A percentile compares a stretch with the other conserved stretches of the same genome.
These are phyloP conservation scores for Globisporangium parvum DNA, from an alignment of 352 stramenopile genomes.

Conservation along the genomic window DNA sequence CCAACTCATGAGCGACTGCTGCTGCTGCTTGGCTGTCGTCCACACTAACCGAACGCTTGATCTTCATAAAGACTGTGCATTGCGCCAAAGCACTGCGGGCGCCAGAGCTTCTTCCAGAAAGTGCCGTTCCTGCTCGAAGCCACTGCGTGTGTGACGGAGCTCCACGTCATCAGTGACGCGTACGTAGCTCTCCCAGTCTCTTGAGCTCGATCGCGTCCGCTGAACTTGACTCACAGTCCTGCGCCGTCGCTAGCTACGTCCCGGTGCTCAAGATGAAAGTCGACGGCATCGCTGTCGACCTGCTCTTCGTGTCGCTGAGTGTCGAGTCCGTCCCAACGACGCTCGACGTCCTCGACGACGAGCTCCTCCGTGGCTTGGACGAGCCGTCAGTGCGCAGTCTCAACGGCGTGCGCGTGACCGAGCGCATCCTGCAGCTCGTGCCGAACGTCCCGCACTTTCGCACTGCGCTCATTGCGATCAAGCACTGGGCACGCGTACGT, in stretches of 20 bases:
- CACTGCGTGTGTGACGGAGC: conserved; percentile 50
- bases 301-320: conserved; percentile 89
- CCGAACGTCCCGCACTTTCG: conserved; percentile 82
- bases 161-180: conserved; percentile 86
- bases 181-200: conserved; percentile 29
- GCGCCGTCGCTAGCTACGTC: conserved; percentile 43
- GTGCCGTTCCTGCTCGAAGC: conserved; percentile 73
- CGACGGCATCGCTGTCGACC: conserved; percentile 87
- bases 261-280: conserved; percentile 94
- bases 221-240: not conserved
- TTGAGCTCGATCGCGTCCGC: not conserved
- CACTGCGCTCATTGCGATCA: conserved; percentile 88
- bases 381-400: conserved; percentile 89
- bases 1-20: not conserved
- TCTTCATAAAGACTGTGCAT: conserved; percentile 57
- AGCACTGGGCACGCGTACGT: conserved; percentile 84
- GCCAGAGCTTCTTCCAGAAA: conserved; percentile 85
- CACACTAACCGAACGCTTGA: not conserved
- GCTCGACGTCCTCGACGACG: conserved; percentile 80
- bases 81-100: conserved; percentile 73
- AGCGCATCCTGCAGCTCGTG: conserved; percentile 92
- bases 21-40: not conserved
- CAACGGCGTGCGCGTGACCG: conserved; percentile 94
- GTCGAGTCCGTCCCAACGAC: conserved; percentile 51
- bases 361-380: conserved; percentile 85